phyloP scores from a whole-genome alignment of 225 moss, liverwort and hornwort species.

The Climacium dendroides region DNA sequence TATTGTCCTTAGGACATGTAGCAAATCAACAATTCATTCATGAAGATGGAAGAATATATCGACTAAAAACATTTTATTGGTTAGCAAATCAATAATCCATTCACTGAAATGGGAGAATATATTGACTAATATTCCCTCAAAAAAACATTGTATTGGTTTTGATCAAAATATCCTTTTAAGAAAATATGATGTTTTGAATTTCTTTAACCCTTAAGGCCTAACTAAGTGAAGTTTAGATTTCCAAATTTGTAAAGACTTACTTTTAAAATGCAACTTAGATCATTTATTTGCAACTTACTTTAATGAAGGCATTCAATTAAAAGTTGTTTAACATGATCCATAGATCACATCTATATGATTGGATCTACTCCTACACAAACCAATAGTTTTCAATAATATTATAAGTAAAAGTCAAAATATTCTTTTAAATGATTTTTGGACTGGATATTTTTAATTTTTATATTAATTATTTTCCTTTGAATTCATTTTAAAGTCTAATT shows the following conservation, averaged over 20 bases:
- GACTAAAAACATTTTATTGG: not conserved
- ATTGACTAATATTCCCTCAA: fast-evolving
- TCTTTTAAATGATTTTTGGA: not conserved
- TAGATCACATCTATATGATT: not conserved
- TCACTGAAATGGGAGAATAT: fast-evolving
- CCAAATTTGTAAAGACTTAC: not conserved
- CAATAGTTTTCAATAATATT: too few relatives aligned
- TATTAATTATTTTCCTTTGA: too few relatives aligned
- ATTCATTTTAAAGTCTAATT: not conserved
- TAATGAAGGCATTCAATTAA: not conserved
- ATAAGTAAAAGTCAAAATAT: too few relatives aligned
- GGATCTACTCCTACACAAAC: fast-evolving
- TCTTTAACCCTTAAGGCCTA: fast-evolving
- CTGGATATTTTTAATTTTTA: not conserved
- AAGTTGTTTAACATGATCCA: not conserved
- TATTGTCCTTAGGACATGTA: not conserved
- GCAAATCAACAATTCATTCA: not conserved
- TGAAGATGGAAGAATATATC: fast-evolving
- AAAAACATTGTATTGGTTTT: not conserved
- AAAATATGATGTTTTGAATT: not conserved
- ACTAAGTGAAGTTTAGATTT: not conserved
- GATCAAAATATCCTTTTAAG: fast-evolving
- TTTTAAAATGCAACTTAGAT: not conserved
- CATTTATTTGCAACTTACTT: not conserved
- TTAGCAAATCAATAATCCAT: not conserved